phyloP scores from a whole-genome alignment of 139 green algal genomes.

The Chlamydomonas sp. region DNA sequence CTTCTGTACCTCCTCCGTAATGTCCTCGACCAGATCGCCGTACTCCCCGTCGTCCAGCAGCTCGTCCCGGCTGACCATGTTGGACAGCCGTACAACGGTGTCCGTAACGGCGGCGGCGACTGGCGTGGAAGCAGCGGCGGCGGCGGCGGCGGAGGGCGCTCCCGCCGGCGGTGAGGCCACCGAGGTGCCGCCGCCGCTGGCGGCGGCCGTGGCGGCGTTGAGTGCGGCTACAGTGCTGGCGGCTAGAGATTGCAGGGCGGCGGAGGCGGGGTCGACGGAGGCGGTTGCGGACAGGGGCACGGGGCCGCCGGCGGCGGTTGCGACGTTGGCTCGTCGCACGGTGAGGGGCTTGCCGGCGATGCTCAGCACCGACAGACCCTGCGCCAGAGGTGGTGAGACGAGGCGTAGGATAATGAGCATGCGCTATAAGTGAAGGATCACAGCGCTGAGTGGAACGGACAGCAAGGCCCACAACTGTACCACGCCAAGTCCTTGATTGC shows the following conservation, averaged over 20 bases:
- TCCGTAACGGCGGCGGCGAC: background rate
- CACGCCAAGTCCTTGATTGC: background rate
- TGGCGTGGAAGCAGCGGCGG: background rate
- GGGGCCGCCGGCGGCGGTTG: background rate
- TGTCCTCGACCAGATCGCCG: constrained; percentile 61
- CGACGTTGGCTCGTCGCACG: constrained; percentile 36
- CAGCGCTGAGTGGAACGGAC: background rate
- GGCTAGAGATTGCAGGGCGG: background rate
- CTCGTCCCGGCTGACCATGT: constrained; percentile 64
- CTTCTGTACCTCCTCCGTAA: constrained; percentile 63
- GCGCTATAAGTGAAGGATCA: background rate
- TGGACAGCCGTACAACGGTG: constrained; percentile 56
- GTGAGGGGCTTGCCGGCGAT: constrained; percentile 43
- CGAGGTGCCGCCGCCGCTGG: too few relatives aligned
- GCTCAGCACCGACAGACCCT: constrained; percentile 44
- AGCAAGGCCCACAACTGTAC: background rate
- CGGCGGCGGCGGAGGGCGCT: background rate
- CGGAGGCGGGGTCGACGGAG: background rate
- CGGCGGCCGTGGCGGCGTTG: background rate
- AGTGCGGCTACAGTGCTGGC: background rate
- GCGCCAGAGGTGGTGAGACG: background rate
- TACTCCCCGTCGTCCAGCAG: constrained; percentile 71
- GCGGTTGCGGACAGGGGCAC: constrained; percentile 11
- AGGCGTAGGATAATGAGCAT: background rate
- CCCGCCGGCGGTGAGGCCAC: background rate